These are phyloP conservation scores for Lophiotrema nucula DNA, from an alignment of 495 filamentous ascomycete species.

Conservation along the genomic window DNA sequence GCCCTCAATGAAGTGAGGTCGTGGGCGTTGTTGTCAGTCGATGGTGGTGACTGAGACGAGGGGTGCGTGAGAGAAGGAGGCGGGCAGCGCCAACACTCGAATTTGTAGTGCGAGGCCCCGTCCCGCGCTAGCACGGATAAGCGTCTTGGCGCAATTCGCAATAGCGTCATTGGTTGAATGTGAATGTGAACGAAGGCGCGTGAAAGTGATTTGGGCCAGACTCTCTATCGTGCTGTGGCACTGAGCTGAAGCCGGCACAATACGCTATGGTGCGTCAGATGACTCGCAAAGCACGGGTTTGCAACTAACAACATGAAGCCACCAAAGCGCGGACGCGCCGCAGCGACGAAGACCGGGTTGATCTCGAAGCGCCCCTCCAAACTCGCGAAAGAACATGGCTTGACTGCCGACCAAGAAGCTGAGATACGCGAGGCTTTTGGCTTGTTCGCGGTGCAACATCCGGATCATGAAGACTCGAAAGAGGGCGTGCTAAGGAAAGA, in stretches of 20 bases:
- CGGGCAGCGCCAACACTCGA: neutral
- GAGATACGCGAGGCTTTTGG: conserved; percentile 89
- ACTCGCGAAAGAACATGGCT: conserved; percentile 83
- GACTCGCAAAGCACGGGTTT: neutral
- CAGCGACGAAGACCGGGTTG: conserved; percentile 7
- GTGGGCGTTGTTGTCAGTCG: too few relatives aligned
- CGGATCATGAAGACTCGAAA: conserved; percentile 64
- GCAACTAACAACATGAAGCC: conserved; percentile 32
- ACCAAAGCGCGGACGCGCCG: conserved; percentile 43
- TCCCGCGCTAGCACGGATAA: conserved; percentile 6
- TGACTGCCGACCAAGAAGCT: conserved; percentile 76
- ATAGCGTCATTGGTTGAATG: too few relatives aligned
- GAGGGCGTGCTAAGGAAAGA: conserved; percentile 70
- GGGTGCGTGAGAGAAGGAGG: neutral
- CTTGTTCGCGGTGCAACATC: conserved; percentile 62
- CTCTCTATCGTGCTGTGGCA: too few relatives aligned
- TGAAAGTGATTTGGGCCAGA: too few relatives aligned
- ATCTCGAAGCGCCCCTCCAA: conserved; percentile 63
- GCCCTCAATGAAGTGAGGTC: too few relatives aligned
- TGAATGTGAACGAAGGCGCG: too few relatives aligned
- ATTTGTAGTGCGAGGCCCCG: conserved; percentile 5
- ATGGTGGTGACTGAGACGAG: too few relatives aligned
- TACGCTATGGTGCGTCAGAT: neutral
- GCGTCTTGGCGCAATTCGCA: neutral
- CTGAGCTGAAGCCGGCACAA: too few relatives aligned